Conservation (phyloP, 768 basidiomycete species). For the Tylopilus rubrobrunneus region DNA sequence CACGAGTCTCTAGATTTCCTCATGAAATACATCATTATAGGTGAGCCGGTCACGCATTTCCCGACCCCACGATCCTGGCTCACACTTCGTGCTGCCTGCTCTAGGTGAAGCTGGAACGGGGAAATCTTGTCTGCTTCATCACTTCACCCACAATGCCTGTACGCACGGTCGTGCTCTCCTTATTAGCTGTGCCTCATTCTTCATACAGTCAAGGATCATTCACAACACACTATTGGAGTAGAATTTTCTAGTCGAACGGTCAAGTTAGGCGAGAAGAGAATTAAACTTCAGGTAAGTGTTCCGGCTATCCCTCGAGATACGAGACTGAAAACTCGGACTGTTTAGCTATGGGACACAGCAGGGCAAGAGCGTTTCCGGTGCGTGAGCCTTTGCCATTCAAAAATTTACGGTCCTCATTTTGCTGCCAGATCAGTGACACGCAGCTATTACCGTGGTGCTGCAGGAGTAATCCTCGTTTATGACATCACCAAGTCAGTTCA, state of each 20-base stretch:
- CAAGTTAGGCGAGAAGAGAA: conserved; percentile 88
- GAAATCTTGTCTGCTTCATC: conserved; percentile 94
- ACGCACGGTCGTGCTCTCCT: conserved; percentile 32
- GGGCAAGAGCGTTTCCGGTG: conserved; percentile 94
- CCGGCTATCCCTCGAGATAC: not conserved
- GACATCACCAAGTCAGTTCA: conserved; percentile 79
- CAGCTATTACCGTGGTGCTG: conserved; percentile 94
- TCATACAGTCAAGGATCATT: conserved; percentile 85
- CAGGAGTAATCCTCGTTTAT: conserved; percentile 88
- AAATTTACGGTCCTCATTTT: conserved; percentile 12
- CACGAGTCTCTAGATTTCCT: conserved; percentile 73
- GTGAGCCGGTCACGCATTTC: conserved; percentile 38
- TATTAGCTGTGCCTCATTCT: conserved; percentile 5
- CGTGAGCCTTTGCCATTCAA: conserved; percentile 14
- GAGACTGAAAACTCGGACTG: conserved; percentile 12
- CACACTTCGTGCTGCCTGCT: conserved; percentile 1
- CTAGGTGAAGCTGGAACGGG: conserved; percentile 95
- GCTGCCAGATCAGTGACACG: conserved; percentile 76
- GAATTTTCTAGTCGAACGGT: conserved; percentile 96
- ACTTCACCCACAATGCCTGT: conserved; percentile 97
- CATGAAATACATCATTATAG: conserved; percentile 98
- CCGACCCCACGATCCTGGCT: conserved; percentile 6
- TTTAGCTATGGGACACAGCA: conserved; percentile 92
- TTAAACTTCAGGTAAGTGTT: conserved; percentile 82
- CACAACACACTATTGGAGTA: conserved; percentile 97